These are phyloP conservation scores for Biscutella laevigata DNA, from an alignment of 441 rosid species.

Conservation along the genomic window DNA sequence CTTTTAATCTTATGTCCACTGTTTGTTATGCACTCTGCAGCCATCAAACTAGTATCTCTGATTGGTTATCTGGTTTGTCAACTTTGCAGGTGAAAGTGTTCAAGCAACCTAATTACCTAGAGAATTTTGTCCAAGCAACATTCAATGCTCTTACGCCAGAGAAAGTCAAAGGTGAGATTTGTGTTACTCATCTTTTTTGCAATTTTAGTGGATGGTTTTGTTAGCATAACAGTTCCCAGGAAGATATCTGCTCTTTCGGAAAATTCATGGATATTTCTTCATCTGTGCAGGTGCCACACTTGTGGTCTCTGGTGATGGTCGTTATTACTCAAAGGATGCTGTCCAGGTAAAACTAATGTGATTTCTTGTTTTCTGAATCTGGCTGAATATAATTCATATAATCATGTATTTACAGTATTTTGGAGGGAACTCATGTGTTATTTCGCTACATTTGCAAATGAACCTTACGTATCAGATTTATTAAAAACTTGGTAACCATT, in stretches of 20 bases:
- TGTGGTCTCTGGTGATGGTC: slow-evolving; percentile 98
- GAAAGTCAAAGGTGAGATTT: slow-evolving; percentile 65
- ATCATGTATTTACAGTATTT: neutral
- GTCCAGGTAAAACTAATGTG: slow-evolving; percentile 51
- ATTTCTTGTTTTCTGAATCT: neutral
- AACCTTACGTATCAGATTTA: neutral
- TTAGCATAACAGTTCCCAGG: neutral
- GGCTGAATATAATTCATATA: neutral
- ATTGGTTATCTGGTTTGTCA: neutral
- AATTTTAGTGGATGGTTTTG: neutral
- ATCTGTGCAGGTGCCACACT: slow-evolving; percentile 70
- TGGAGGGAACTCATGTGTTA: neutral
- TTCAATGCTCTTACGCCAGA: slow-evolving; percentile 71
- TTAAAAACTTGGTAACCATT: too few species aligned
- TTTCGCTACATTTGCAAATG: neutral
- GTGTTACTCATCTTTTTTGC: neutral
- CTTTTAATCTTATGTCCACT: neutral
- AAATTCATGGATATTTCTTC: slow-evolving; percentile 2
- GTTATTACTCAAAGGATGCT: slow-evolving; percentile 86
- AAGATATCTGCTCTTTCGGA: neutral
- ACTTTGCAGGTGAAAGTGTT: slow-evolving; percentile 80
- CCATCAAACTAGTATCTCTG: neutral
- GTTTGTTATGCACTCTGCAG: neutral
- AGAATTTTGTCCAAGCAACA: slow-evolving; percentile 84
- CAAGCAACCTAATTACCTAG: slow-evolving; percentile 66